Conservation (phyloP, 495 filamentous ascomycete species). For the Extremus antarcticus region DNA sequence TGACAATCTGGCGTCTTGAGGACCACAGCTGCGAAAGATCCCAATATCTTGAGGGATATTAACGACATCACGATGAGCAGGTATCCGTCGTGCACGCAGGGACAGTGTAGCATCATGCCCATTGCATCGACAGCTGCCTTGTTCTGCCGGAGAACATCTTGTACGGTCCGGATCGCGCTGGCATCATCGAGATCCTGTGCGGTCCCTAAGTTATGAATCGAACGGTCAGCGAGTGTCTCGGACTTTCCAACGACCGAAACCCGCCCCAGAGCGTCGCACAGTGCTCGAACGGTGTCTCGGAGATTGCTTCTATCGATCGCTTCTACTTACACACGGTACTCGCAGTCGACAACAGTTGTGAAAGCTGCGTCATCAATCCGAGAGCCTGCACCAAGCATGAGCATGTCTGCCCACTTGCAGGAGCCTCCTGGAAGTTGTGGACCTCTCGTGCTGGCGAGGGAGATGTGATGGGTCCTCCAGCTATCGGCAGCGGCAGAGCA, state of each 20-base stretch:
- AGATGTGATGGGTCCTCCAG: not conserved
- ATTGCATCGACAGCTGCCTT: slow-evolving; percentile 21
- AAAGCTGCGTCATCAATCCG: slow-evolving; percentile 14
- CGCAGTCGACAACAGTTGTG: slow-evolving; percentile 2
- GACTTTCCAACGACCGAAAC: too few relatives aligned
- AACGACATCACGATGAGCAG: slow-evolving; percentile 23
- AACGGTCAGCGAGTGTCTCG: too few relatives aligned
- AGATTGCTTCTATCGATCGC: too few relatives aligned
- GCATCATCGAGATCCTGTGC: slow-evolving; percentile 2
- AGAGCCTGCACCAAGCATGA: not conserved
- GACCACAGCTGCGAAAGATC: slow-evolving; percentile 23
- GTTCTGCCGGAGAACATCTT: slow-evolving; percentile 22
- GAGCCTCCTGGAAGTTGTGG: not conserved
- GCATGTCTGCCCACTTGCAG: not conserved
- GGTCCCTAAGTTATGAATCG: too few relatives aligned
- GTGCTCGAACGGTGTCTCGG: too few relatives aligned
- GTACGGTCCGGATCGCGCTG: slow-evolving; percentile 15
- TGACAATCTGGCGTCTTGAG: not conserved
- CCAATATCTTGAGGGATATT: slow-evolving; percentile 27
- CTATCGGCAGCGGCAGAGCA: not conserved
- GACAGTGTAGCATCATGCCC: slow-evolving; percentile 21
- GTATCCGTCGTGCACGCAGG: slow-evolving; percentile 22
- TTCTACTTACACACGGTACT: slow-evolving; percentile 8
- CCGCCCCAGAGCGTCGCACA: too few relatives aligned
- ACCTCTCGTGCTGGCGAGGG: not conserved